Evolutionary conservation across 495 filamentous ascomycete genomes (phyloP).

Genomic region (Gamarada debralockiae): DNA sequence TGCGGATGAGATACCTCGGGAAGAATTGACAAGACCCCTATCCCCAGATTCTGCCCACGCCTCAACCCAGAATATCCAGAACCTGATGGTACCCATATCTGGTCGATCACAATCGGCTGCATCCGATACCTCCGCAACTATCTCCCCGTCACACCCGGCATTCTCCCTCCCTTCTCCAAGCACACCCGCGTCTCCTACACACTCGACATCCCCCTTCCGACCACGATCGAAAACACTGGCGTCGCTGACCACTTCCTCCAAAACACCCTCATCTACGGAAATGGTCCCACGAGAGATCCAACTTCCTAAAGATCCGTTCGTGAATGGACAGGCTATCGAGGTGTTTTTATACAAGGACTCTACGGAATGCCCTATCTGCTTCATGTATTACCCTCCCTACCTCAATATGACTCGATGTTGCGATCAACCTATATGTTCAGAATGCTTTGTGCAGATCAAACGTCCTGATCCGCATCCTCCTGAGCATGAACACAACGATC

Average conservation of each 20-base stretch:
- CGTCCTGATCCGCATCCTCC: conserved; percentile 93
- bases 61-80: conserved; percentile 21
- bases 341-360: conserved; percentile 90
- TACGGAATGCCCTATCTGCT: conserved; percentile 92
- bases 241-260: conserved; percentile 66
- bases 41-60: conserved; percentile 29
- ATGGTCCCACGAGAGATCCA: conserved; percentile 72
- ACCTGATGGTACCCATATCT: conserved; percentile 22
- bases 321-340: conserved; percentile 89
- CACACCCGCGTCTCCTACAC: conserved; percentile 2
- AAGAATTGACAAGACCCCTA: conserved; percentile 50
- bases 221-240: conserved; percentile 70
- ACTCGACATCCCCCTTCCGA: conserved; percentile 23
- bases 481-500: conserved; percentile 66
- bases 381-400: conserved; percentile 92
- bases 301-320: conserved; percentile 76
- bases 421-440: conserved; percentile 95
- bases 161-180: conserved; percentile 18
- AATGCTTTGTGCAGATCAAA: conserved; percentile 99
- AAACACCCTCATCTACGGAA: conserved; percentile 64
- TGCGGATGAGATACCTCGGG: conserved; percentile 70
- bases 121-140: conserved; percentile 21
- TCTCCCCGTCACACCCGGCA: conserved; percentile 21
- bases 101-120: conserved; percentile 21
- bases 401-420: conserved; percentile 95